Percentiles rank a stretch among this genome's conserved stretches.
phyloP scores from a whole-genome alignment of 2,329 filamentous ascomycete genomes.

The Pseudodiploospora longispora region DNA sequence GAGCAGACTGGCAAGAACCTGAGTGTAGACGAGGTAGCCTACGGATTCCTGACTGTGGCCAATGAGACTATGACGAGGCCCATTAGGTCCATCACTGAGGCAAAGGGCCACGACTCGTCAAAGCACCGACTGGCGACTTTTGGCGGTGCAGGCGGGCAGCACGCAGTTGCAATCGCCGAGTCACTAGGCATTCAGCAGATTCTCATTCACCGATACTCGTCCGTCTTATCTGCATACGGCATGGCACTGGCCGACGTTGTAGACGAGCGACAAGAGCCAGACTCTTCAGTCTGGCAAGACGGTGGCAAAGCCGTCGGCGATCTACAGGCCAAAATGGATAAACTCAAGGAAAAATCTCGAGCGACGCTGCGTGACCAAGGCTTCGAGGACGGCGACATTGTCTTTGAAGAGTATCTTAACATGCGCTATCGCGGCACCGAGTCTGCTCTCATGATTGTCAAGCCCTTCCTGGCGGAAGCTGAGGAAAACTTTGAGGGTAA shows the following conservation, averaged over 20 bases:
- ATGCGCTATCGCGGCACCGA: slow-evolving; percentile 89
- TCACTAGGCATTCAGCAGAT: slow-evolving; percentile 80
- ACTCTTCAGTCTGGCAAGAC: slow-evolving; percentile 55
- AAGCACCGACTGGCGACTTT: slow-evolving; percentile 89
- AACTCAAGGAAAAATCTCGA: slow-evolving; percentile 68
- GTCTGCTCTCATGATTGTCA: slow-evolving; percentile 82
- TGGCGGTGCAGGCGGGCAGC: slow-evolving; percentile 84
- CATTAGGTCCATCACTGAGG: slow-evolving; percentile 84
- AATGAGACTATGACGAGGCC: slow-evolving; percentile 89
- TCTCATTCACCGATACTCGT: slow-evolving; percentile 79
- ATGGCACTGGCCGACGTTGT: slow-evolving; percentile 93
- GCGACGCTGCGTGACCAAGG: slow-evolving; percentile 66
- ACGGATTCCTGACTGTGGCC: slow-evolving; percentile 81
- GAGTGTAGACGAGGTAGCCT: slow-evolving; percentile 76
- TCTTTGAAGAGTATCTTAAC: slow-evolving; percentile 88
- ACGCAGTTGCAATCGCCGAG: slow-evolving; percentile 84
- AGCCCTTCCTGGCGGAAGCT: slow-evolving; percentile 56
- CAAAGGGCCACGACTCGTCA: slow-evolving; percentile 84
- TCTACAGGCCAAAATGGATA: slow-evolving; percentile 66
- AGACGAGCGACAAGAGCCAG: slow-evolving; percentile 78
- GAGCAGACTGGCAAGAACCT: slow-evolving; percentile 63
- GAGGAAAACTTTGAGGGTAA: slow-evolving; percentile 53
- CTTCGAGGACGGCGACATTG: slow-evolving; percentile 64
- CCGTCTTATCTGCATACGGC: slow-evolving; percentile 81
- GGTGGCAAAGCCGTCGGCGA: slow-evolving; percentile 49